Evolutionary conservation across 83 land plant genomes (phyloP), one percentile per base, ranked within the genome.

Genomic region (Picea abies): DNA sequence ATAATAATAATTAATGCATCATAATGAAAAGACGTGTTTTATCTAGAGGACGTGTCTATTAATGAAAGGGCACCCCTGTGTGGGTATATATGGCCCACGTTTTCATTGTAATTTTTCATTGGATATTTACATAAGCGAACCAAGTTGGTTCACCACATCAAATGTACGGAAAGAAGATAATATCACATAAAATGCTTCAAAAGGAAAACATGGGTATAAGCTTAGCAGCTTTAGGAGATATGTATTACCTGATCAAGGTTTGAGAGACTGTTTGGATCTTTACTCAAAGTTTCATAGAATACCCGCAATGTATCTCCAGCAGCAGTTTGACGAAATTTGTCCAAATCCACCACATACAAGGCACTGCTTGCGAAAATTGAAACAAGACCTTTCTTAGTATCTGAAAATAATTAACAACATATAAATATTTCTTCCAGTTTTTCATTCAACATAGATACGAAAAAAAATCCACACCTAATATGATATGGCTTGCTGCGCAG

Each of bases 301-400:
- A 97, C 98, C 73, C 99, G 88, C 82, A 97, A 83, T 80, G 92
- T 92, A 83, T 97, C 99, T 76, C 99, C 99, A 9, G 98, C 97
- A 73, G 99, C 99, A 37, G 98, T 94, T 84, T 96, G 93, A 22
- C 99, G 94, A 76, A 97, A 94, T 80, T 88, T 97, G 25, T 64
- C 90, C 86, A 97, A 85, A 84, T 97, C 99, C 86, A 97, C 98
- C 14, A 97, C 99, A 85, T 97, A 97, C 60, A 97, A 86, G 65
- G 99, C 99, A 92, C 99, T 97, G 93, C 75, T 56, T 32, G 4
- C 63, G 29, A 32, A 39, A 77, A 32, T 9, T 82, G 7, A 29
- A 32, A 22, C 22, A 49, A 44, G n/a, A 41, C 20, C 12, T 63
- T 52, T 29, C 25, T 69, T 32, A 78, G 23, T 25, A 20, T 60